phyloP scores from a whole-genome alignment of 73 alveolate species.

The Paramecium bursaria region DNA sequence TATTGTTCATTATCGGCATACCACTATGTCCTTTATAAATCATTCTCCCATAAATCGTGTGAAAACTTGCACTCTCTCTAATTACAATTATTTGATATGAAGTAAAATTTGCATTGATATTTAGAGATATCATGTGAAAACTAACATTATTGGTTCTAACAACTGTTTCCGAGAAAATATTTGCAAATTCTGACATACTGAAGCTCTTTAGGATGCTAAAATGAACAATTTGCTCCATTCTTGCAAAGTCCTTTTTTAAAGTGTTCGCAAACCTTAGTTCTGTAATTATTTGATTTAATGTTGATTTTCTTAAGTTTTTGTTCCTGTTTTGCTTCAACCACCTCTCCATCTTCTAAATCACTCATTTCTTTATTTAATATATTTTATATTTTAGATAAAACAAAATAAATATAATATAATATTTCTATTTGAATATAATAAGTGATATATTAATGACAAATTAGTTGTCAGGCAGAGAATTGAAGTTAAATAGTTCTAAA shows the following conservation, averaged over 20 bases:
- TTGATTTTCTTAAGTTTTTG: not conserved
- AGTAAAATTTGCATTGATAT: conserved; percentile 46
- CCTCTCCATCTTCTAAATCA: not conserved
- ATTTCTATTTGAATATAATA: no score
- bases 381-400: no score
- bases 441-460: no score
- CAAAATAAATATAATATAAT: no score
- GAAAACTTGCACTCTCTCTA: conserved; percentile 25
- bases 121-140: conserved; percentile 49
- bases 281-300: not conserved
- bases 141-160: conserved; percentile 2
- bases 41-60: conserved; percentile 53
- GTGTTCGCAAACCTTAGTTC: conserved; percentile 57
- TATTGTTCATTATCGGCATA: conserved; percentile 42
- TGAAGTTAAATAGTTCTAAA: no score
- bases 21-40: conserved; percentile 1
- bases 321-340: not conserved
- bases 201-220: conserved; percentile 47
- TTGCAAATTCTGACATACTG: conserved; percentile 49
- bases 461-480: no score
- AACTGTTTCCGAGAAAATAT: conserved; percentile 30
- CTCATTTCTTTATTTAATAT: no score
- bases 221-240: conserved; percentile 46
- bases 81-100: conserved; percentile 22
- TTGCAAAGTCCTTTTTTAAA: conserved; percentile 50